These are phyloP conservation scores for Acanthochlamys bracteata DNA, from an alignment of 106 monocot genomes.

Conservation along the genomic window DNA sequence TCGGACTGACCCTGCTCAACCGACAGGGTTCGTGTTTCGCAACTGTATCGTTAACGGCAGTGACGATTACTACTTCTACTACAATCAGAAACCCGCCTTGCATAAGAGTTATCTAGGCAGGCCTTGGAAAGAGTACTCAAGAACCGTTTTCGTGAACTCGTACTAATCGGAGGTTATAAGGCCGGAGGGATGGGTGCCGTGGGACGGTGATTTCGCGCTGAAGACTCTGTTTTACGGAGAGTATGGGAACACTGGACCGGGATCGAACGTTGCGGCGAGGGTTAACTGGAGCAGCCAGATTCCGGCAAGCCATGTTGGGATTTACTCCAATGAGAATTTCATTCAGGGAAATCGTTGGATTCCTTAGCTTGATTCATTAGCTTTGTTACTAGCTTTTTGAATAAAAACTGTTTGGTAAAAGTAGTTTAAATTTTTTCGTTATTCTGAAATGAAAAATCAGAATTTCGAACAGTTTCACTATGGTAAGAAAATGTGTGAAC, in stretches of 20 bases:
- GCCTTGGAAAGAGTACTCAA: constrained; percentile 77
- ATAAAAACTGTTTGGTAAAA: not conserved
- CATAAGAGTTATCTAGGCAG: constrained; percentile 47
- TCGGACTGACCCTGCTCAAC: constrained; percentile 53
- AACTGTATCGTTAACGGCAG: constrained; percentile 39
- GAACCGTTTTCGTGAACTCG: constrained; percentile 50
- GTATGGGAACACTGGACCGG: constrained; percentile 41
- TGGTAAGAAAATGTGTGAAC: no score
- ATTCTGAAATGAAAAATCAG: no score
- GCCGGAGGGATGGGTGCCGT: constrained; percentile 49
- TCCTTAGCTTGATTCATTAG: not conserved
- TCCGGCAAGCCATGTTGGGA: constrained; percentile 35
- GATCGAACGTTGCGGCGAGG: constrained; percentile 17
- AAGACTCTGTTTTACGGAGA: constrained; percentile 57
- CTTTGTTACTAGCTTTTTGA: not conserved
- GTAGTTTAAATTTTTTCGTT: not conserved
- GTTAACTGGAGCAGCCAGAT: constrained; percentile 55
- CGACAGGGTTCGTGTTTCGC: constrained; percentile 59
- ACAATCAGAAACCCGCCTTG: constrained; percentile 22
- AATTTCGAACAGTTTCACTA: no score
- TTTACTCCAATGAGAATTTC: constrained; percentile 50
- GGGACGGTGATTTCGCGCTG: constrained; percentile 53
- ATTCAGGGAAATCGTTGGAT: constrained; percentile 24
- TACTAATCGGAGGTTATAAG: constrained; percentile 24
- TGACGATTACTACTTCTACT: constrained; percentile 33